Base-by-base conservation (phyloP, 2,329 filamentous ascomycete genomes). In the Arthroderma uncinatum region DNA sequence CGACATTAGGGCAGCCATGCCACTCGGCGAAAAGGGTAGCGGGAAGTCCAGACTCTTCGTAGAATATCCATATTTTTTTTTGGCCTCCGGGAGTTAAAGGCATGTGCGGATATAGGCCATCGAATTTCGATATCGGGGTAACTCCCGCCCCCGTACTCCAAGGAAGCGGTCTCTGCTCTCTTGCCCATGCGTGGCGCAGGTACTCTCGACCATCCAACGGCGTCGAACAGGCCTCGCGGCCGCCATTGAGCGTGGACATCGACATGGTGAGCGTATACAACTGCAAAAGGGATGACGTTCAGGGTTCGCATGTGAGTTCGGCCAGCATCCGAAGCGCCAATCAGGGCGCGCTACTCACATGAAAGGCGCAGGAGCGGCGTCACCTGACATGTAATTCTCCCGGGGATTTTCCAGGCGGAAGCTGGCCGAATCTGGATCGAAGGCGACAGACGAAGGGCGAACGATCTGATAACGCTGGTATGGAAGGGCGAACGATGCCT, bases 321-420 rank as follows among this genome's bases (percentile, higher is more conserved):
- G 52, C 33, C 33, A 54, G 52, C 33, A 54, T 54, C 52, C 52
- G 52, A 40, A 37, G 7, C 21, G 12, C 52, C 52, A 54, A 54
- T 54, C n/a, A 54, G 19, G 9, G 23, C 19, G 33, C 21, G 30
- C 52, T n/a, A 33, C 52, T 54, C 52, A 54, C 52, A 54, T 54
- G 52, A 25, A 50, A 50, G 21, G 52, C 48, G 33, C 28, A 30
- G 7, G 7, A 30, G 28, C 3, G 28, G 28, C 23, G 33, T 54
- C 52, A 54, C 52, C 33, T 54, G 52, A 54, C 36, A 33, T 25
- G 10, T 54, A 6, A 7, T 28, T 50, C 23, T n/a, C 21, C 12
- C 23, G 14, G 28, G 52, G 36, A 25, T 14, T 28, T 37, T 40
- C 28, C 33, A 36, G 52, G 52, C 52, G 52, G 52, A 54, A 37